Evolutionary conservation across 2,329 filamentous ascomycete species (phyloP).

Genomic region (Byssothecium circinans): DNA sequence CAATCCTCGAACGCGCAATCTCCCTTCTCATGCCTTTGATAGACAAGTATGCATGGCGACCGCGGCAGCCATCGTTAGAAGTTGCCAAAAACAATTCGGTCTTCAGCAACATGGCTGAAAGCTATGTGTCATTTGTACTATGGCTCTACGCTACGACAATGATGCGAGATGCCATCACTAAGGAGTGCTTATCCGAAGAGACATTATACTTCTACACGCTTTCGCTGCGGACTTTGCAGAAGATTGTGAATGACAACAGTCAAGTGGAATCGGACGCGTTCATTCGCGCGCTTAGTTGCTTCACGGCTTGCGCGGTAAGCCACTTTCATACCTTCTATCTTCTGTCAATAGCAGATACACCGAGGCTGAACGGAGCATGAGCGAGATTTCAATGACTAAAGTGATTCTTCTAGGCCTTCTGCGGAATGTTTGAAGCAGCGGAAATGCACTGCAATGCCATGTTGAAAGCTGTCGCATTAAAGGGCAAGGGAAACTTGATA

Average conservation of each 20-base stretch:
- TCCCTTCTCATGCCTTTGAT: neutral
- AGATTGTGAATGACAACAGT: constrained; percentile 10
- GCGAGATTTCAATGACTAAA: too few species aligned
- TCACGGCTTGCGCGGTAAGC: constrained; percentile 25
- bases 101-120: constrained; percentile 20
- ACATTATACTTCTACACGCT: constrained; percentile 17
- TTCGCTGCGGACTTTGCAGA: constrained; percentile 17
- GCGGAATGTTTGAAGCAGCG: constrained; percentile 21
- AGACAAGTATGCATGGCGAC: constrained; percentile 23
- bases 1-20: neutral
- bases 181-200: constrained; percentile 16
- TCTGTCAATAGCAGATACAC: neutral
- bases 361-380: too few species aligned
- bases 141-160: constrained; percentile 24
- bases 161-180: constrained; percentile 19
- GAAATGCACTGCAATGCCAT: constrained; percentile 22
- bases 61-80: constrained; percentile 8
- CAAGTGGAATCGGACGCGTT: constrained; percentile 16
- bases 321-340: neutral
- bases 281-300: constrained; percentile 18
- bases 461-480: constrained; percentile 15
- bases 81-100: constrained; percentile 22
- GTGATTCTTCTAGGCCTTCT: constrained; percentile 7
- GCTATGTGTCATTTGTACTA: constrained; percentile 19
- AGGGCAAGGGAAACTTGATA: constrained; percentile 21